Conservation (phyloP, 495 filamentous ascomycete species). For the Daldinia concentrica region DNA sequence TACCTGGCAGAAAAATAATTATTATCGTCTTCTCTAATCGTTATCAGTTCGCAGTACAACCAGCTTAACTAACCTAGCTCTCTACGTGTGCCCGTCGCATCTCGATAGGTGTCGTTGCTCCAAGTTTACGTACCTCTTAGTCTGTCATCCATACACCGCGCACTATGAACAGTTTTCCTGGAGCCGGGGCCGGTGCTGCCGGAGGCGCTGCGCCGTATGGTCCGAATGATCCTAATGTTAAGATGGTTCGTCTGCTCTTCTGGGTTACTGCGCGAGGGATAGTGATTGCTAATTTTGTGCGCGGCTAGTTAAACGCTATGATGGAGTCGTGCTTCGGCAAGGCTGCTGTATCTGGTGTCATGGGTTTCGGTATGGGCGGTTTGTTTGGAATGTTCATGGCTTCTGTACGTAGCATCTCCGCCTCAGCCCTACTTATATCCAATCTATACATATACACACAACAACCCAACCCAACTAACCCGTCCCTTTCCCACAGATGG, state of each 20-base stretch:
- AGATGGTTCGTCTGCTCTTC: constrained; percentile 41
- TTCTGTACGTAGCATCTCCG: constrained; percentile 65
- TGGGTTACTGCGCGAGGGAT: constrained; percentile 14
- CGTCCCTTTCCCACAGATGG: constrained; percentile 68
- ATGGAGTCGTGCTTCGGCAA: constrained; percentile 94
- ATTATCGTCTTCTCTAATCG: constrained; percentile 14
- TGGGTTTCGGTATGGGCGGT: constrained; percentile 90
- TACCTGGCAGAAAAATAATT: constrained; percentile 40
- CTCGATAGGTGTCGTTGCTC: background rate
- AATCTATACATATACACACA: no score
- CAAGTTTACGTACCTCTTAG: background rate
- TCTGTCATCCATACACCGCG: background rate
- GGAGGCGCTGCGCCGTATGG: constrained; percentile 38
- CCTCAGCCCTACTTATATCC: background rate
- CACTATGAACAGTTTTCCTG: constrained; percentile 45
- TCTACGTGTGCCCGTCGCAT: background rate
- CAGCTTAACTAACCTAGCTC: no score
- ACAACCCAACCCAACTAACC: constrained; percentile 31
- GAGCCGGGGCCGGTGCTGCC: constrained; percentile 29
- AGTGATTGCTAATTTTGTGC: constrained; percentile 28
- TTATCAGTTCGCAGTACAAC: background rate
- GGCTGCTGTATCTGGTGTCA: constrained; percentile 80
- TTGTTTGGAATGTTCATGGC: constrained; percentile 97
- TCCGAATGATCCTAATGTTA: constrained; percentile 56
- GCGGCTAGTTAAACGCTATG: constrained; percentile 72